Conservation (phyloP, 768 basidiomycete genomes). For the Boletus bicolor region DNA sequence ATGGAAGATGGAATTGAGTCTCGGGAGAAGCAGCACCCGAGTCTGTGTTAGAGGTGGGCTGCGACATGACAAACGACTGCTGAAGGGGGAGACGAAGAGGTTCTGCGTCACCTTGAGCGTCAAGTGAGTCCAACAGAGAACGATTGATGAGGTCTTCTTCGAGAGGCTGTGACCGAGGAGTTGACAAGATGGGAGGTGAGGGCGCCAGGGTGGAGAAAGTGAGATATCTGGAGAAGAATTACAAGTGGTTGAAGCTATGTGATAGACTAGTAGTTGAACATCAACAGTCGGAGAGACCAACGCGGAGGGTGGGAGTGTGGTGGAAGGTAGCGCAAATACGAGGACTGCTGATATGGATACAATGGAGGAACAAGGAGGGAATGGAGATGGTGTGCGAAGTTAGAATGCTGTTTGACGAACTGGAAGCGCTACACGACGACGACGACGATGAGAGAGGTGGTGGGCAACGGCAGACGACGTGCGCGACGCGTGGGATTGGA, state of each 20-base stretch:
- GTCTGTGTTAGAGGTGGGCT: slow-evolving; percentile 50
- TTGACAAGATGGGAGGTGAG: slow-evolving; percentile 35
- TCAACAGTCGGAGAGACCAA: slow-evolving; percentile 40
- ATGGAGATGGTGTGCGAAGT: slow-evolving; percentile 21
- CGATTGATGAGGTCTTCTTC: slow-evolving; percentile 83
- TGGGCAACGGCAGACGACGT: slow-evolving; percentile 35
- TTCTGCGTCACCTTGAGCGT: slow-evolving; percentile 82
- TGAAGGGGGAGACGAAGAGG: slow-evolving; percentile 38
- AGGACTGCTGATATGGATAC: slow-evolving; percentile 42
- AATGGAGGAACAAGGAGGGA: slow-evolving; percentile 32
- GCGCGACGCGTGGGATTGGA: slow-evolving; percentile 46
- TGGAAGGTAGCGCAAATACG: slow-evolving; percentile 35
- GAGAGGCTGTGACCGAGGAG: slow-evolving; percentile 35
- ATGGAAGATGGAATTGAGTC: slow-evolving; percentile 48
- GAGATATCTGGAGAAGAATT: slow-evolving; percentile 24
- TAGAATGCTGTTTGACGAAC: slow-evolving; percentile 30
- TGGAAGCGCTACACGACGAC: slow-evolving; percentile 28
- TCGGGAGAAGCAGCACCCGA: slow-evolving; percentile 50
- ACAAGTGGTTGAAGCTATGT: slow-evolving; percentile 29
- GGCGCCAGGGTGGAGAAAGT: slow-evolving; percentile 50
- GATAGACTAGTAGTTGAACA: slow-evolving; percentile 36
- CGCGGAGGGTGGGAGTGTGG: slow-evolving; percentile 28
- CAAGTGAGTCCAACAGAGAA: slow-evolving; percentile 76
- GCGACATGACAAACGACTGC: slow-evolving; percentile 44
- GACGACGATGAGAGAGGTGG: slow-evolving; percentile 19